Conservation (phyloP, 208 protist genomes). For the Trypanosoma melophagium region DNA sequence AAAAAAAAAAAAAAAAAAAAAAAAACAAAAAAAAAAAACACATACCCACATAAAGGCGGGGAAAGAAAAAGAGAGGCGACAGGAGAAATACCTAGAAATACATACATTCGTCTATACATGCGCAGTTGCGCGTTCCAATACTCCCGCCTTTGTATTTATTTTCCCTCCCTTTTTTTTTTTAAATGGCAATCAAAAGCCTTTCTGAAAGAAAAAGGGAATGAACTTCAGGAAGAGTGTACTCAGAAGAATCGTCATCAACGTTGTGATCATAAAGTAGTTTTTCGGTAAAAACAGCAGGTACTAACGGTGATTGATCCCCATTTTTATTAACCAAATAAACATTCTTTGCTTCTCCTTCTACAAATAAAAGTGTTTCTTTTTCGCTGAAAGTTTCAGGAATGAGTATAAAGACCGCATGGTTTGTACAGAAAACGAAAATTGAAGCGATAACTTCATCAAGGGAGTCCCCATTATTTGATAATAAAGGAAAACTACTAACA, state of each 20-base stretch:
- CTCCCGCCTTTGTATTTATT: neutral
- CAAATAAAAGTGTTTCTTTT: slow-evolving; percentile 17
- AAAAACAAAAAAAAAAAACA: neutral
- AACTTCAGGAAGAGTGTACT: slow-evolving; percentile 13
- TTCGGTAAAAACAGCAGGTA: neutral
- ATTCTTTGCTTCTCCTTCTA: slow-evolving; percentile 10
- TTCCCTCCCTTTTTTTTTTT: slow-evolving; percentile 6
- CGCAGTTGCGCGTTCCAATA: too few species aligned
- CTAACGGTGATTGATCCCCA: neutral
- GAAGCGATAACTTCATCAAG: neutral
- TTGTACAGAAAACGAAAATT: slow-evolving; percentile 12
- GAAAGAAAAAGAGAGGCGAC: neutral
- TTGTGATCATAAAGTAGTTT: slow-evolving; percentile 26
- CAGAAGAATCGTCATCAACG: slow-evolving; percentile 22
- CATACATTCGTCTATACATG: too few species aligned
- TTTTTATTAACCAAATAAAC: neutral
- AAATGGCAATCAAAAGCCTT: slow-evolving; percentile 11
- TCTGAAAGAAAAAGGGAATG: slow-evolving; percentile 12
- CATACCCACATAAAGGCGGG: neutral
- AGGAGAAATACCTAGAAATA: too few species aligned
- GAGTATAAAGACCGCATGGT: slow-evolving; percentile 13
- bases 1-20: neutral
- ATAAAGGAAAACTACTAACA: slow-evolving; percentile 6
- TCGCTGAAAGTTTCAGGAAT: neutral
- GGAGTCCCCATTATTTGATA: neutral